A percentile compares a stretch with the other conserved stretches of the same genome.
These are phyloP conservation scores for Coelastrella sp. DNA, from an alignment of 139 green algal genomes.

Conservation along the genomic window DNA sequence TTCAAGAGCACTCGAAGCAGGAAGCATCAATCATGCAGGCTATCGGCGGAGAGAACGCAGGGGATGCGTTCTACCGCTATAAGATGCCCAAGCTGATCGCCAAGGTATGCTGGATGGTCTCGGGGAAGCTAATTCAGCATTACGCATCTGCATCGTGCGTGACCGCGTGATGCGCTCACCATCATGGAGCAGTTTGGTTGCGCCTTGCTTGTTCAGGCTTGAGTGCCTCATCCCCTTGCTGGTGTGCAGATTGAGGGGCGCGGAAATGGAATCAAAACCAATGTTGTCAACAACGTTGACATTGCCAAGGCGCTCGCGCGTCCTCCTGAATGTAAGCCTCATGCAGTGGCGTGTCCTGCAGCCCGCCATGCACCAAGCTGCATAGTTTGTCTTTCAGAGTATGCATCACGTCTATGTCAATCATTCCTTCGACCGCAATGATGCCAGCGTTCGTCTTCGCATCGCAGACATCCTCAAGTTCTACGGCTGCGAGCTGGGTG, in stretches of 20 bases:
- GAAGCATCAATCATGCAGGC: slow-evolving; percentile 56
- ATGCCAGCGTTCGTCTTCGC: background rate
- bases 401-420: too few relatives aligned
- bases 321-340: slow-evolving; percentile 87
- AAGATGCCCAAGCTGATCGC: slow-evolving; percentile 98
- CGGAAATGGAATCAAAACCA: slow-evolving; percentile 99
- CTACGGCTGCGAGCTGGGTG: slow-evolving; percentile 97
- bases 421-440: too few relatives aligned
- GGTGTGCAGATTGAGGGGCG: slow-evolving; percentile 92
- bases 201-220: background rate
- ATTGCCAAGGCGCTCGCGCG: slow-evolving; percentile 97
- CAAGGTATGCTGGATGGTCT: slow-evolving; percentile 69
- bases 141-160: background rate
- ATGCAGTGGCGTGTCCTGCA: background rate
- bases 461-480: slow-evolving; percentile 94
- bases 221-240: background rate
- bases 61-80: slow-evolving; percentile 91
- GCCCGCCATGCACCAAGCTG: background rate
- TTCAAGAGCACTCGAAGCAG: background rate
- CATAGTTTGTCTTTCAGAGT: too few relatives aligned
- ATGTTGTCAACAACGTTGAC: slow-evolving; percentile 99
- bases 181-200: background rate
- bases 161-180: background rate
- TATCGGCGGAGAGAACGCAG: slow-evolving; percentile 92
- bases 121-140: background rate